Conservation (phyloP, 129 eudicot genomes). For the Scalesia atractyloides region DNA sequence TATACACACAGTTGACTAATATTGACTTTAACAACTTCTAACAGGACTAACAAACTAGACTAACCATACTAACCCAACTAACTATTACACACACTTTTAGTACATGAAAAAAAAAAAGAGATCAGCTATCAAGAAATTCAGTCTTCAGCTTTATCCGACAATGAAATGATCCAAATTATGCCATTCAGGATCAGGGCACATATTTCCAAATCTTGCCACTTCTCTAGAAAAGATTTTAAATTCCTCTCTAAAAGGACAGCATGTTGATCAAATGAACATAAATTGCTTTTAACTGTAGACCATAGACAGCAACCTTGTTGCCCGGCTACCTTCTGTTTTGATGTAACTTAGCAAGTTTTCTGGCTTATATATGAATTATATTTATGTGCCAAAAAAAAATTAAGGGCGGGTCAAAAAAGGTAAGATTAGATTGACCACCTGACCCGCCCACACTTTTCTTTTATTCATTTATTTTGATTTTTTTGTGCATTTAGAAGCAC, state of each 20-base stretch:
- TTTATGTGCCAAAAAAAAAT: background rate
- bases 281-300: background rate
- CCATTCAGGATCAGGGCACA: slow-evolving; percentile 92
- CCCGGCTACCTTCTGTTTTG: background rate
- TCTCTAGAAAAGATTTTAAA: slow-evolving; percentile 71
- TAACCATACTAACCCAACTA: too few species aligned
- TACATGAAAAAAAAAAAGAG: too few species aligned
- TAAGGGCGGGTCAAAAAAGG: background rate
- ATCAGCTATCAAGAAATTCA: slow-evolving; percentile 11
- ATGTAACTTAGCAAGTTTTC: background rate
- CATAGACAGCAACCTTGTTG: background rate
- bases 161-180: slow-evolving; percentile 75
- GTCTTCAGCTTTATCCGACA: slow-evolving; percentile 43
- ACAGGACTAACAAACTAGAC: too few species aligned
- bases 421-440: background rate
- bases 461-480: background rate
- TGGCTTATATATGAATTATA: too few species aligned
- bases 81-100: too few species aligned
- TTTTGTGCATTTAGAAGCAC: background rate
- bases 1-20: too few species aligned
- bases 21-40: too few species aligned
- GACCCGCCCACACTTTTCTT: too few species aligned
- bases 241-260: slow-evolving; percentile 60
- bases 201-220: slow-evolving; percentile 80
- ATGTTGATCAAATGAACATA: background rate